phyloP scores from a whole-genome alignment of 768 basidiomycete species.

The Coprinopsis strossmayeri region DNA sequence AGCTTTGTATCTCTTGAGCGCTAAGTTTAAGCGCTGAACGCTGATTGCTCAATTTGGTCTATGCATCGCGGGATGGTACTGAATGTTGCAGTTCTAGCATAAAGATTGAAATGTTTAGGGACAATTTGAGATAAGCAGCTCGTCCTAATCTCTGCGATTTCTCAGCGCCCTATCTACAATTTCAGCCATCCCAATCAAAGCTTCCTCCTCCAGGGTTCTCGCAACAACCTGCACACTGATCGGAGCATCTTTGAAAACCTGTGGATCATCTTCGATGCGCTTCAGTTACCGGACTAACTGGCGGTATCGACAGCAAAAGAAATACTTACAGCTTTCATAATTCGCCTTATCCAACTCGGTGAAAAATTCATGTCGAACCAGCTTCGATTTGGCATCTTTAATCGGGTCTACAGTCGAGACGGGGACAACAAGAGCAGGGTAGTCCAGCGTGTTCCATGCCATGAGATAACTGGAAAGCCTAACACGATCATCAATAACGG shows the following conservation, averaged over 20 bases:
- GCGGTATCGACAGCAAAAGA: neutral
- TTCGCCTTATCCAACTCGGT: slow-evolving; percentile 38
- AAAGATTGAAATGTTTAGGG: too few species aligned
- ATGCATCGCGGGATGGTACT: too few species aligned
- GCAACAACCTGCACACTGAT: slow-evolving; percentile 63
- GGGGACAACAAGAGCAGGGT: slow-evolving; percentile 54
- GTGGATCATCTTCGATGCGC: slow-evolving; percentile 50
- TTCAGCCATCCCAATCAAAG: slow-evolving; percentile 61
- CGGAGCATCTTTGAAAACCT: slow-evolving; percentile 49
- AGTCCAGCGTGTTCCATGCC: slow-evolving; percentile 69
- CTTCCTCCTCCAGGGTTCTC: slow-evolving; percentile 70
- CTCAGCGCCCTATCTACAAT: slow-evolving; percentile 53
- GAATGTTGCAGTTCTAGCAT: too few species aligned
- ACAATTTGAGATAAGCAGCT: too few species aligned
- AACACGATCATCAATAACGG: too few species aligned
- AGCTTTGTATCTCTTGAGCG: too few species aligned
- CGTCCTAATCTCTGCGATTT: too few species aligned
- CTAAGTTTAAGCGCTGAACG: too few species aligned
- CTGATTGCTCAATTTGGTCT: too few species aligned
- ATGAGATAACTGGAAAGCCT: slow-evolving; percentile 50
- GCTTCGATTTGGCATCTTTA: slow-evolving; percentile 43
- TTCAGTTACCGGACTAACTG: neutral
- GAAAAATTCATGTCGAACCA: slow-evolving; percentile 42
- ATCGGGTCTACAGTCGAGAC: slow-evolving; percentile 52
- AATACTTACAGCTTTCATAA: slow-evolving; percentile 50